These are phyloP conservation scores for Mayamaea pseudoterrestris DNA, from an alignment of 108 stramenopile species.

Conservation along the genomic window DNA sequence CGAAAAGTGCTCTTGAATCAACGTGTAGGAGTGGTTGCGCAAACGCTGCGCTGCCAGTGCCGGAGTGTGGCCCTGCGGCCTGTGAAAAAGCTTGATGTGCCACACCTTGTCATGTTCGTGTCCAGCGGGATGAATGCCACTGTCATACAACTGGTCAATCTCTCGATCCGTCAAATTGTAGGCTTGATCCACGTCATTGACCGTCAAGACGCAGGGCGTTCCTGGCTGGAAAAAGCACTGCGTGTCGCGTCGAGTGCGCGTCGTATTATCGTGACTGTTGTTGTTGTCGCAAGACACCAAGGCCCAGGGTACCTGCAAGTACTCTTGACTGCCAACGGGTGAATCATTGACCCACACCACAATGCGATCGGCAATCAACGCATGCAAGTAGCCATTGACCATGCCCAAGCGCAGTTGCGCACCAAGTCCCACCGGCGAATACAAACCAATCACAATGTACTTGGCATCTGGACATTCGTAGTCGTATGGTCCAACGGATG, in stretches of 20 bases:
- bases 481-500: constrained; percentile 33
- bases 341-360: constrained; percentile 23
- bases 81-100: constrained; percentile 10
- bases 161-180: constrained; percentile 9
- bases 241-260: constrained; percentile 20
- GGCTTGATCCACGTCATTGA: constrained; percentile 16
- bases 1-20: neutral
- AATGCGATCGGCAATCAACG: constrained; percentile 21
- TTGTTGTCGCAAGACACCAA: constrained; percentile 17
- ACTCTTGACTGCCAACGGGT: constrained; percentile 4
- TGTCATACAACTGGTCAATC: constrained; percentile 9
- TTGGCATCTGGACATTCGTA: constrained; percentile 32
- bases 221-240: constrained; percentile 29
- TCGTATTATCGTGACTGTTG: no score
- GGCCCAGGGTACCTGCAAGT: constrained; percentile 11
- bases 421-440: constrained; percentile 16
- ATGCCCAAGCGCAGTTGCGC: constrained; percentile 10
- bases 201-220: constrained; percentile 20
- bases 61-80: neutral
- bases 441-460: constrained; percentile 20
- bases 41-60: neutral
- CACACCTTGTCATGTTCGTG: constrained; percentile 8
- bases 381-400: constrained; percentile 19
- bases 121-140: no score
- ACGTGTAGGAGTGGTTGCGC: neutral